Conservation (phyloP, 106 monocot species). For the Narthecium ossifragum region DNA sequence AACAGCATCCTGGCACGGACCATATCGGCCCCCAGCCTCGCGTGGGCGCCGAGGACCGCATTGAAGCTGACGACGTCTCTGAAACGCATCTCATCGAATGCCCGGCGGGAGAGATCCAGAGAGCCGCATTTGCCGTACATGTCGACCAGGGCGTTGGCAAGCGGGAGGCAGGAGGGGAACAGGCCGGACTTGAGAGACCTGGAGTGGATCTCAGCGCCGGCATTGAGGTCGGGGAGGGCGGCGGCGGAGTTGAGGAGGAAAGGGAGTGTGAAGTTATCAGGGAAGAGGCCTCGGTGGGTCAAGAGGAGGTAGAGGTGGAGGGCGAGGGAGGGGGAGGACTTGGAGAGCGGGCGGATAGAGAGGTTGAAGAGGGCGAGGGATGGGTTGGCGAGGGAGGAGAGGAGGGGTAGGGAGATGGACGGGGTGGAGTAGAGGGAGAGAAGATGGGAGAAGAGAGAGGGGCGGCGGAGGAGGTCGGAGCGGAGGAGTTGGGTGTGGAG, state of each 20-base stretch:
- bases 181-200: conserved; percentile 19
- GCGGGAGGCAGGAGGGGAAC: conserved; percentile 13
- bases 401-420: conserved; percentile 11
- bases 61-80: conserved; percentile 41
- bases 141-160: conserved; percentile 46
- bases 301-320: conserved; percentile 25
- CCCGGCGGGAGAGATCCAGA: conserved; percentile 12
- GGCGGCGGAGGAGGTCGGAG: conserved; percentile 13
- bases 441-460: conserved; percentile 2
- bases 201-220: conserved; percentile 34
- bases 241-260: conserved; percentile 43
- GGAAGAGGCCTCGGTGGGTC: conserved; percentile 14
- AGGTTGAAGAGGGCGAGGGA: conserved; percentile 6
- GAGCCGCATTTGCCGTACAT: conserved; percentile 44
- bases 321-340: conserved; percentile 3
- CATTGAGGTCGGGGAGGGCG: conserved; percentile 1
- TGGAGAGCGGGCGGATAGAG: conserved; percentile 3
- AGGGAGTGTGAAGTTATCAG: conserved; percentile 40
- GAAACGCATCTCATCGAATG: conserved; percentile 25
- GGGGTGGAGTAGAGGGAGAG: conserved; percentile 10
- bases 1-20: conserved; percentile 21
- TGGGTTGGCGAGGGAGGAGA: conserved; percentile 11
- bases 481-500: conserved; percentile 34
- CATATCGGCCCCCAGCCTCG: conserved; percentile 32
- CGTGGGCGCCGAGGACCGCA: conserved; percentile 38